A percentile compares a stretch with the other conserved stretches of the same genome.
These are phyloP conservation scores for Udeniomyces megalosporus DNA, from an alignment of 768 basidiomycete species.

Conservation along the genomic window DNA sequence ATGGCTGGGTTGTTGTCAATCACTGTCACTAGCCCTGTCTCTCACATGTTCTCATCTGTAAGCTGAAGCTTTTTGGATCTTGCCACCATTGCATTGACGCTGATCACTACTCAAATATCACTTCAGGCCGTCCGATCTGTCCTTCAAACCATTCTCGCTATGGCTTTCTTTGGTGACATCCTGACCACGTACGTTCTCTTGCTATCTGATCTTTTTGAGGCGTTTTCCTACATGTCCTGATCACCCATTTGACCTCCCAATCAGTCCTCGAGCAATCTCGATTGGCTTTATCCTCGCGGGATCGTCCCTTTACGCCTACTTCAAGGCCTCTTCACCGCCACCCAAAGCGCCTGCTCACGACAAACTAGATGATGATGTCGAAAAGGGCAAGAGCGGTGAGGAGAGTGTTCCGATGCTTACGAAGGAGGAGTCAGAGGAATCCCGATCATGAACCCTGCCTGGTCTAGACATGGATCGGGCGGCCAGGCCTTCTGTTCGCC, in stretches of 20 bases:
- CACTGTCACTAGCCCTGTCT: conserved; percentile 92
- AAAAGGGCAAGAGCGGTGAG: background rate
- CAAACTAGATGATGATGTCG: conserved; percentile 1
- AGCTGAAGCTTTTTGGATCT: conserved; percentile 23
- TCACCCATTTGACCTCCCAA: background rate
- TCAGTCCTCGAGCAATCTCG: conserved; percentile 23
- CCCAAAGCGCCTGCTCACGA: background rate
- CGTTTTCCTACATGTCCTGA: background rate
- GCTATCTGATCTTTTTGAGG: background rate
- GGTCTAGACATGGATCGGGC: too few species aligned
- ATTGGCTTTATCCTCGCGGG: conserved; percentile 26
- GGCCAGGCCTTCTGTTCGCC: too few species aligned
- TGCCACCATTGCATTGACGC: too few species aligned
- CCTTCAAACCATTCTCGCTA: conserved; percentile 11
- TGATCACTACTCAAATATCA: background rate
- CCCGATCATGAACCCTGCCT: too few species aligned
- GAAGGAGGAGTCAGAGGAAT: background rate
- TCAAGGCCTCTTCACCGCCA: conserved; percentile 17
- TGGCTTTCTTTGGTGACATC: conserved; percentile 12
- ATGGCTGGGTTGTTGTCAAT: conserved; percentile 83
- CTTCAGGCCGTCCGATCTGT: conserved; percentile 29
- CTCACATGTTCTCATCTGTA: conserved; percentile 83
- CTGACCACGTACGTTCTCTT: conserved; percentile 4
- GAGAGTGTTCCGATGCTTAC: conserved; percentile 10
- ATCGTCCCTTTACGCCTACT: conserved; percentile 27